Base-by-base conservation (phyloP, 129 eudicot genomes). In the Scalesia atractyloides region DNA sequence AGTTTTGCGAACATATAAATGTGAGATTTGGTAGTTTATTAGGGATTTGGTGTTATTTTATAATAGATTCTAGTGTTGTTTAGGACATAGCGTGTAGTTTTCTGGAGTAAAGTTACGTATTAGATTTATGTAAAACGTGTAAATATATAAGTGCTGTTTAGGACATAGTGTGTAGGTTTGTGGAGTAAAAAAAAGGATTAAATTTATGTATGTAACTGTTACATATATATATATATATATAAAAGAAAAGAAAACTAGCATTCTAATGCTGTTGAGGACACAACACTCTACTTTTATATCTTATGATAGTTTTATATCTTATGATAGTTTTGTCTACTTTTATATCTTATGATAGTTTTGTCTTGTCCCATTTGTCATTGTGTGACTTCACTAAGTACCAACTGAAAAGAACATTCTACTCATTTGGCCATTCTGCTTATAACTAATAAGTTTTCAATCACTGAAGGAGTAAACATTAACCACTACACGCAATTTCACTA, bases 221-320 rank as follows among this genome's bases (percentile, higher is more conserved):
- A n/a, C n/a, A n/a, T n/a, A n/a, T n/a, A n/a, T 12, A 62, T 7
- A 14, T 36, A 48, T n/a, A n/a, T 7, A 9, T 63, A n/a, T 63
- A 63, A 63, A 63, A n/a, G 37, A 37, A 63, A 60, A 36, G 68
- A 63, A 63, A 63, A 47, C 68, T 36, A 36, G 49, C 49, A 63
- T 63, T 61, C 68, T 63, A 16, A 37, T 30, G 66, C 1, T 60
- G 44, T 60, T 60, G 30, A 60, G 66, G 19, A 60, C 44, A 26
- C 34, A 16, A 3, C 10, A 63, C 0, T 16, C 11, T 63, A 9
- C 47, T 37, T 63, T 0, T 8, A 34, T 63, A 36, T 34, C 67
- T 62, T n/a, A n/a, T n/a, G n/a, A n/a, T n/a, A n/a, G n/a, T n/a
- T n/a, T n/a, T n/a, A n/a, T n/a, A n/a, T n/a, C n/a, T 62, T 63